Conservation (phyloP, 2,329 filamentous ascomycete genomes). For the Ascochyta fabae region DNA sequence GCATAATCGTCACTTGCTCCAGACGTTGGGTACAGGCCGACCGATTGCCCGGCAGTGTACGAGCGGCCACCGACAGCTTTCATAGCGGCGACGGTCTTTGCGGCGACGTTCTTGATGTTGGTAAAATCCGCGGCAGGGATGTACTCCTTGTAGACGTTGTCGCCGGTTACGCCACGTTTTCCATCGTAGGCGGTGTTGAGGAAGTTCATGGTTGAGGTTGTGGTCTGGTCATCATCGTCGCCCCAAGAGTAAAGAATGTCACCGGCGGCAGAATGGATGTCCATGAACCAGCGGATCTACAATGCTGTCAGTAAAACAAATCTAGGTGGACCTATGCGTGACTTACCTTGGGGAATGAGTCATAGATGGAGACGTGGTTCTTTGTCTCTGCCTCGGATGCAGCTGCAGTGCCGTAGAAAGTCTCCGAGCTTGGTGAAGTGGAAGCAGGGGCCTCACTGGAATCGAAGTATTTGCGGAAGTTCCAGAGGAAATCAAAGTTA, state of each 20-base stretch:
- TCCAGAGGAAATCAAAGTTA: conserved; percentile 63
- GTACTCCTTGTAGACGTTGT: conserved; percentile 61
- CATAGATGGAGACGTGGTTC: conserved; percentile 61
- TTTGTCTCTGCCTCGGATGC: conserved; percentile 65
- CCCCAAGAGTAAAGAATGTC: conserved; percentile 65
- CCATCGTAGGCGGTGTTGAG: conserved; percentile 60
- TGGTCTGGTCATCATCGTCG: conserved; percentile 60
- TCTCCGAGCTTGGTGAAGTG: conserved; percentile 53
- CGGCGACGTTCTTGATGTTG: conserved; percentile 43
- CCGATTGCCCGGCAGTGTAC: conserved; percentile 42
- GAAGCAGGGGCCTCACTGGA: conserved; percentile 51
- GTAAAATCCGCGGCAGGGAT: conserved; percentile 45
- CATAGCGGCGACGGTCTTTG: conserved; percentile 46
- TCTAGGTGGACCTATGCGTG: no score
- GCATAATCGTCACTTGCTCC: conserved; percentile 51
- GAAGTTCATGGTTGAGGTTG: conserved; percentile 58
- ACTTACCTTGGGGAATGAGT: conserved; percentile 52
- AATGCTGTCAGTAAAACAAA: background rate
- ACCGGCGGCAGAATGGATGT: conserved; percentile 63
- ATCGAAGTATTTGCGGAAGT: conserved; percentile 58
- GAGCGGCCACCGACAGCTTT: conserved; percentile 46
- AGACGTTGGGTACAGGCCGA: conserved; percentile 48
- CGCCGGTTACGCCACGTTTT: conserved; percentile 56
- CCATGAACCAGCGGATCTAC: conserved; percentile 62
- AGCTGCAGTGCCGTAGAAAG: conserved; percentile 59